Base-by-base conservation (phyloP, 1,284 basidiomycete genomes). In the Crepidotus sp. region DNA sequence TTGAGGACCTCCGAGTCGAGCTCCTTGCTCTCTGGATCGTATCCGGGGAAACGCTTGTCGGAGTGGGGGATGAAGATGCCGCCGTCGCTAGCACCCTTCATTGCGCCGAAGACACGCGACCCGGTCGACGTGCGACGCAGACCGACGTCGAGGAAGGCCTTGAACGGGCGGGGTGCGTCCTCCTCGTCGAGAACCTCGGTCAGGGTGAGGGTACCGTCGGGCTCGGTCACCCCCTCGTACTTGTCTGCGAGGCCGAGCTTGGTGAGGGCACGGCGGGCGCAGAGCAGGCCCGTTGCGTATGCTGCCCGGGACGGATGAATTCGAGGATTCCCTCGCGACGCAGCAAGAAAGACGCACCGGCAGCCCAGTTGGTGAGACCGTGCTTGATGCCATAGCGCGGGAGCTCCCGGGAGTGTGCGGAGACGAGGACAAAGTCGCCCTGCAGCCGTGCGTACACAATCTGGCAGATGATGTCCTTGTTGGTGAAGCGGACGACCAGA, bases 41-140 rank as follows among this genome's bases (percentile, higher is more conserved):
- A 99, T 45, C 96, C 96, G 51, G 96, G 96, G 87, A 98, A 98
- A 50, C 96, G 90, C 71, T 94, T 96, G 57, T 92, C 89, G 58
- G 87, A 94, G 76, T 99, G 96, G 56, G 96, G 96, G 57, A 98
- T 88, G 75, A 82, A 96, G 70, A 99, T 83, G 57, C 96, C 96
- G 64, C 96, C 96, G 63, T 99, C 96, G 45, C 86, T 90, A 30
- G 96, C 96, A 66, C 96, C 96, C 78, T 99, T 98, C 77, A 98
- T 80, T 54, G 96, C 96, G 72, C 91, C 96, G 61, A 99, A 99
- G 50, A 99, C 83, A 69, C 96, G 93, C 55, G 91, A 87, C 66
- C 96, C 96, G 39, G 96, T 98, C 46, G 95, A 95, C 43, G 96
- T 99, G 60, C 95, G 90, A 72, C 86, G 93, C 63, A 99, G 79